Evolutionary conservation across 305 asterid genomes (phyloP), one percentile per base, ranked within the genome.

Genomic region (Fraxinus angustifolia): DNA sequence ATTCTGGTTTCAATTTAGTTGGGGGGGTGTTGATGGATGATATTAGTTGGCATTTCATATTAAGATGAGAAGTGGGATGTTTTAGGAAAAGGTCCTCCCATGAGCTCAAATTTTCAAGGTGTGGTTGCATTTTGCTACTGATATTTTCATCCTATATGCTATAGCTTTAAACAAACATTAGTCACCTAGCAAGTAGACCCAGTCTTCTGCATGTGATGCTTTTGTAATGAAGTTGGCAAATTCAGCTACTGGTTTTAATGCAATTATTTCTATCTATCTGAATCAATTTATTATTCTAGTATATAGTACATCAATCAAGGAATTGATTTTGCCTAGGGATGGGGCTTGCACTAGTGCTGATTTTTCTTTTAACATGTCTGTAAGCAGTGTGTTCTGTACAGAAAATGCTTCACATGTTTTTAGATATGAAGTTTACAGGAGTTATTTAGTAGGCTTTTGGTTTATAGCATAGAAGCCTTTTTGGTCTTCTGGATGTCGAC

Each of bases 31-130:
- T 45, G 50, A 2, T 78, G 48, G 71, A 53, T 72, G 56, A 17
- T 75, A 79, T 78, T 67, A 53, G 77, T 31, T 70, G 79, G 82
- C 81, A 75, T 80, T 48, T 77, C 38, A 40, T 38, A 50, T 80
- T 83, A 16, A 75, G 73, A 80, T 80, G 76, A 76, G 19, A 26
- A 75, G 21, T 26, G 23, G 60, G 50, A 80, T 70, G 21, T 70
- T 33, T 23, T 53, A 8, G 53, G 72, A 45, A 70, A 70, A 42
- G 71, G 30, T 28, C 35, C 45, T 45, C 62, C 65, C 16, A 71
- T 82, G 76, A 31, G 75, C 35, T 36, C 76, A 71, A 30, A 70
- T 6, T 70, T 68, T 77, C 23, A 38, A 36, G 84, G 82, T 38
- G n/a, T 73, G 79, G 23, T 65, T 79, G 76, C 16, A 34, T 30